Conservation (phyloP, 2,329 filamentous ascomycete genomes). For the Tolypocladium ophioglossoides region DNA sequence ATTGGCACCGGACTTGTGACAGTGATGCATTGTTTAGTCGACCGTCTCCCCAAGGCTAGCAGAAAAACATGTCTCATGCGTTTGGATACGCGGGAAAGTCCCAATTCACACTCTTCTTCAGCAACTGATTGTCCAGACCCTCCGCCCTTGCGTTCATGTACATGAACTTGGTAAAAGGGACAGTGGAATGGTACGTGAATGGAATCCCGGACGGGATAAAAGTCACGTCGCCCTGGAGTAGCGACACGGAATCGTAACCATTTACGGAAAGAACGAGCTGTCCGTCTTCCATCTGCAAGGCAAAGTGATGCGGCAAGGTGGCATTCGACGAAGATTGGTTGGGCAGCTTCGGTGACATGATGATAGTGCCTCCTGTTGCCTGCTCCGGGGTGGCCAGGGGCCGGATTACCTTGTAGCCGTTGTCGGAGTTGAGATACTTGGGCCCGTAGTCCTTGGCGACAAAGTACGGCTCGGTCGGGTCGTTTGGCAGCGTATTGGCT, state of each 20-base stretch:
- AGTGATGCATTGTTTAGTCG: too few species aligned
- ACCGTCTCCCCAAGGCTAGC: too few species aligned
- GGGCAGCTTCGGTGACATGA: slow-evolving; percentile 5
- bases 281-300: slow-evolving; percentile 16
- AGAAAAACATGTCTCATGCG: too few species aligned
- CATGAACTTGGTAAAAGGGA: slow-evolving; percentile 14
- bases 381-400: slow-evolving; percentile 7
- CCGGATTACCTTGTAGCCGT: slow-evolving; percentile 12
- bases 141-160: slow-evolving; percentile 13
- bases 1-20: too few species aligned
- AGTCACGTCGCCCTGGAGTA: slow-evolving; percentile 15
- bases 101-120: slow-evolving; percentile 9
- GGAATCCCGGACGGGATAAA: slow-evolving; percentile 12
- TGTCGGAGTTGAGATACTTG: slow-evolving; percentile 9
- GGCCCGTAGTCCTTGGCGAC: slow-evolving; percentile 12
- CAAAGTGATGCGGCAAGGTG: slow-evolving; percentile 8
- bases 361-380: slow-evolving; percentile 6
- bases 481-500: slow-evolving; percentile 5
- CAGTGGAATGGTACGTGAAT: slow-evolving; percentile 13
- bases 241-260: slow-evolving; percentile 10
- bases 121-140: slow-evolving; percentile 13
- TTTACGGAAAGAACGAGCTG: slow-evolving; percentile 10
- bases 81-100: slow-evolving; percentile 10
- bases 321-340: slow-evolving; percentile 5
- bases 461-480: slow-evolving; percentile 8